These are phyloP conservation scores for Lactarius pseudohatsudake DNA, from an alignment of 768 basidiomycete species.

Conservation along the genomic window DNA sequence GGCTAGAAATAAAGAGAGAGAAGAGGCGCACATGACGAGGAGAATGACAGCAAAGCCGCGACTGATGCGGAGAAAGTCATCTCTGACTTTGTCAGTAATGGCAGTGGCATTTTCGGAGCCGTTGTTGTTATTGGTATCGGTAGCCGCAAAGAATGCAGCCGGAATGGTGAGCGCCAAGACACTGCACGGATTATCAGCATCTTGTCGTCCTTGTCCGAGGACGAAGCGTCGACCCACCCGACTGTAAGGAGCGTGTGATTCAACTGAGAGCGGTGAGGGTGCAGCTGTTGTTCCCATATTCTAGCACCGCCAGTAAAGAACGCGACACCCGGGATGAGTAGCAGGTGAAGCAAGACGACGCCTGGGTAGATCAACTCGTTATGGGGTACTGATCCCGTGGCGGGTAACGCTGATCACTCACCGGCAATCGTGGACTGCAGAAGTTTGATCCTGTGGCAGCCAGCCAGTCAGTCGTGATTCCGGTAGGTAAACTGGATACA, in stretches of 20 bases:
- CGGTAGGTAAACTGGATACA: conserved; percentile 33
- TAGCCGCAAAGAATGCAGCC: conserved; percentile 64
- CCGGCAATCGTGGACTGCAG: conserved; percentile 71
- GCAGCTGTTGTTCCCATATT: conserved; percentile 64
- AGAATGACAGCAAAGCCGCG: conserved; percentile 64
- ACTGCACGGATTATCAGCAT: conserved; percentile 36
- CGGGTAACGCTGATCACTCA: conserved; percentile 30
- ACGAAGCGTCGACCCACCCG: conserved; percentile 45
- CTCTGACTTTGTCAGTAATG: conserved; percentile 46
- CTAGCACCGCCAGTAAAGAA: conserved; percentile 74
- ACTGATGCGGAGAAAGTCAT: conserved; percentile 58
- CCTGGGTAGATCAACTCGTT: conserved; percentile 39
- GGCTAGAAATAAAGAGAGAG: background rate
- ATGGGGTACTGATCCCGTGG: background rate
- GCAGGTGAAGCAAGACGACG: conserved; percentile 69
- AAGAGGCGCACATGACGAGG: conserved; percentile 50
- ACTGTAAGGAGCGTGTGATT: conserved; percentile 69
- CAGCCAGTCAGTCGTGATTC: background rate
- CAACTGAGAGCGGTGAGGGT: conserved; percentile 62
- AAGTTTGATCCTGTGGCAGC: conserved; percentile 49
- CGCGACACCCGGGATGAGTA: conserved; percentile 67
- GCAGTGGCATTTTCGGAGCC: conserved; percentile 30
- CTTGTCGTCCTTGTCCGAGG: background rate
- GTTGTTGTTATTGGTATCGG: conserved; percentile 43
- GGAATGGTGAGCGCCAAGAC: conserved; percentile 64